A percentile compares a stretch with the other conserved stretches of the same genome.
Conservation (phyloP, 371 early-diverging fungal genomes). For the Mucor plumbeus region DNA sequence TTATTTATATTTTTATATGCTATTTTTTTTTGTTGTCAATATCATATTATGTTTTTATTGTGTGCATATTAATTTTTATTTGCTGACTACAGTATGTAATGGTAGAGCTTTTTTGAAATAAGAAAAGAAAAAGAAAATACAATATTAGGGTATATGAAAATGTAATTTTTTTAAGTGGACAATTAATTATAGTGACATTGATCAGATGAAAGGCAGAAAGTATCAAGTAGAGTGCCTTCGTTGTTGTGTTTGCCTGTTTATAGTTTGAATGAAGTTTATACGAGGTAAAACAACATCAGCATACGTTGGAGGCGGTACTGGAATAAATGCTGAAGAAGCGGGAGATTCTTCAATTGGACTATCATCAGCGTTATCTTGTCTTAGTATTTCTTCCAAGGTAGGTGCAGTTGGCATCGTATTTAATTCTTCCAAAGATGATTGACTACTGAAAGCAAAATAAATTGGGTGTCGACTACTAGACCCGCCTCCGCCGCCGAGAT, state of each 20-base stretch:
- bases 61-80: no score
- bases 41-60: no score
- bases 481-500: background rate
- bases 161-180: no score
- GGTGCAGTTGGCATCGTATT: constrained; percentile 9
- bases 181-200: no score
- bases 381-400: constrained; percentile 4
- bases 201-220: no score
- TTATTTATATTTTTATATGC: no score
- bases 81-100: no score
- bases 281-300: constrained; percentile 16
- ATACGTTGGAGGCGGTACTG: constrained; percentile 10
- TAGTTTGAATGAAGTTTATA: background rate
- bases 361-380: background rate
- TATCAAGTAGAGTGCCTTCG: constrained; percentile 4
- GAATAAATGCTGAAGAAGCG: background rate
- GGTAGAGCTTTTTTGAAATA: no score
- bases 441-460: background rate
- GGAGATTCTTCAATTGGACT: background rate
- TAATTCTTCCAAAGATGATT: background rate
- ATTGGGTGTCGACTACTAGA: background rate
- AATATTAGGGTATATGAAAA: background rate
- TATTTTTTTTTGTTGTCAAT: no score
- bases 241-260: background rate
- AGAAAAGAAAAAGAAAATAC: no score